phyloP scores from a whole-genome alignment of 306 rosid genomes.

The Myrica gale region DNA sequence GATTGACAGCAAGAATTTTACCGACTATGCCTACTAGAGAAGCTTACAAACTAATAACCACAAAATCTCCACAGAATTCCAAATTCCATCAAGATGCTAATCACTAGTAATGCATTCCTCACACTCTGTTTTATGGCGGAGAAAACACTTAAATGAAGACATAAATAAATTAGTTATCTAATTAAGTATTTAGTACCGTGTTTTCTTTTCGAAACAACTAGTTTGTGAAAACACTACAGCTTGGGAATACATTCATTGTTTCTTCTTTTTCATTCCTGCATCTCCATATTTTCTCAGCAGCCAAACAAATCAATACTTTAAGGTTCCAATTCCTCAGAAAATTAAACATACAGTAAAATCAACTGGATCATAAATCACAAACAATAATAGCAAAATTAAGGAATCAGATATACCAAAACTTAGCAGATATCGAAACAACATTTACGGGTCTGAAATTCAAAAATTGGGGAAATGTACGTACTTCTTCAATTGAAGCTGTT shows the following conservation, averaged over 20 bases:
- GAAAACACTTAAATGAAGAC: neutral
- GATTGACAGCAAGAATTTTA: neutral
- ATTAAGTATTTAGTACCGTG: neutral
- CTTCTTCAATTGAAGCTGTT: constrained; percentile 76
- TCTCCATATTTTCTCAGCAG: neutral
- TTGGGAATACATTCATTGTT: neutral
- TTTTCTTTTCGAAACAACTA: neutral
- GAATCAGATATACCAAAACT: neutral
- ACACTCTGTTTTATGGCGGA: neutral
- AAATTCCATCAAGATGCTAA: neutral
- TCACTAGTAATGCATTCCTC: neutral
- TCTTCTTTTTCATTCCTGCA: neutral
- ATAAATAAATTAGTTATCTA: neutral
- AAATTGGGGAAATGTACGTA: constrained; percentile 32
- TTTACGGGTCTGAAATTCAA: neutral
- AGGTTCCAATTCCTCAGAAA: neutral
- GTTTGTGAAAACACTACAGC: neutral
- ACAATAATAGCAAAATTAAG: neutral
- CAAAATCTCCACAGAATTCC: neutral
- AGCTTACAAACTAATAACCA: neutral
- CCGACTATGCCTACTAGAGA: neutral
- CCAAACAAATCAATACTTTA: neutral
- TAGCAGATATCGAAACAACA: neutral
- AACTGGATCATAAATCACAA: neutral
- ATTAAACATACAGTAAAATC: neutral